Evolutionary conservation across 495 filamentous ascomycete genomes (phyloP), one percentile per base, ranked within the genome.

Genomic region (Penicillium robsamsonii): DNA sequence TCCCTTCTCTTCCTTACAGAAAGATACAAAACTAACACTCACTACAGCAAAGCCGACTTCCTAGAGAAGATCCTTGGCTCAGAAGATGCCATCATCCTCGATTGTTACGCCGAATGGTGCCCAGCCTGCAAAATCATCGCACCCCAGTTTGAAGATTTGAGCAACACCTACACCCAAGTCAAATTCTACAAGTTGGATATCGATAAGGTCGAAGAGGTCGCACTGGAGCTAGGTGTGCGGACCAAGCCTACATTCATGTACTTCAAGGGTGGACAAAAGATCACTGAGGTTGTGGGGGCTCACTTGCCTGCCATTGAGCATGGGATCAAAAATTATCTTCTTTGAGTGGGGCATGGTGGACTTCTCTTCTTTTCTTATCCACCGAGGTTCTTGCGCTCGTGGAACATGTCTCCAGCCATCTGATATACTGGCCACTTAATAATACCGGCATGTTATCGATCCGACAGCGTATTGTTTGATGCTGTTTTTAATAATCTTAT

Each of bases 121-220:
- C 89, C 88, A 5, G 92, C 92, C 48, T 96, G 92, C 84, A 94
- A 89, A 74, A 75, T 80, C 50, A 90, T 96, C 63, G 83, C 90
- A 7, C 92, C 92, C 11, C 66, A 80, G 18, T 63, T 95, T 45
- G 80, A 83, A 40, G 75, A 82, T 79, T 87, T 66, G 71, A 80
- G 84, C 58, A 61, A 86, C 25, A 56, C 65, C 11, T 79, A 77
- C 68, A 29, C 78, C 44, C 65, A 75, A 25, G 81, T 82, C 55
- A 77, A 81, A 61, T 96, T 96, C 75, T 86, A 82, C 81, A 96
- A 95, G 79, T 66, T 96, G 63, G 90, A 96, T 72, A 90, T 96
- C 55, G 91, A 96, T 68, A 78, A 85, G 49, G 74, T 90, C 7
- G 78, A 86, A 46, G 85, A 89, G 11, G 81, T 94, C 11, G 84